Evolutionary conservation across 208 protist species (phyloP), one percentile per base, ranked within the genome.

Genomic region (Wallacemonas sp.): DNA sequence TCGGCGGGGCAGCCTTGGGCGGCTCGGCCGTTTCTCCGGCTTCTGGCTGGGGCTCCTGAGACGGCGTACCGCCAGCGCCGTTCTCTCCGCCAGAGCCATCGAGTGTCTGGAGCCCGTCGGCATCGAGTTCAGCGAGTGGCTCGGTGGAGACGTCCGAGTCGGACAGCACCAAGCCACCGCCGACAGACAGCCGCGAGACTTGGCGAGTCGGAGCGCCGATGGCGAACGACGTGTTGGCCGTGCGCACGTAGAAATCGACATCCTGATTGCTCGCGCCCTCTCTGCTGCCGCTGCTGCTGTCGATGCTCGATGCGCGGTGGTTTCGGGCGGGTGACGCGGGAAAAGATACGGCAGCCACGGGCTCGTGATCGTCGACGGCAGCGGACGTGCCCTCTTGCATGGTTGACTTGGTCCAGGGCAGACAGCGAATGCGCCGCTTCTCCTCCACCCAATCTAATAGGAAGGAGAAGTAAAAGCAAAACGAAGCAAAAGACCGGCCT

Each of bases 91-190:
- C 56, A 30, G n/a, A n/a, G n/a, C n/a, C 17, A 4, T 62, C 56
- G 36, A 36, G 32, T 38, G 36, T 33, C 3, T 48, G 56, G 9
- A 30, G 38, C 38, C n/a, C 17, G 23, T 48, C 38, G 12, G 44
- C 56, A 19, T 23, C 23, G n/a, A 47, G 32, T 24, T 62, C 56
- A 2, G 56, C 14, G 44, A 72, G 17, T 2, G 66, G 47, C 2
- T 48, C 54, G 32, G 71, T 63, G 0, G 68, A 70, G 16, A 75
- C 29, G 26, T 75, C 74, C 23, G 61, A 70, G 17, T 49, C 47
- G n/a, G 74, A 72, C 1, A 72, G 64, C 55, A 71, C 38, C 65
- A 56, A 38, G n/a, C 69, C 68, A 24, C 68, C 68, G 5, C 62
- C 73, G 4, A 68, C 46, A 2, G 48, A 55, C 2, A 73, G 66